A percentile compares a stretch with the other conserved stretches of the same genome.
Evolutionary conservation across 768 basidiomycete species (phyloP).

Genomic region (Lactarius hatsudake): DNA sequence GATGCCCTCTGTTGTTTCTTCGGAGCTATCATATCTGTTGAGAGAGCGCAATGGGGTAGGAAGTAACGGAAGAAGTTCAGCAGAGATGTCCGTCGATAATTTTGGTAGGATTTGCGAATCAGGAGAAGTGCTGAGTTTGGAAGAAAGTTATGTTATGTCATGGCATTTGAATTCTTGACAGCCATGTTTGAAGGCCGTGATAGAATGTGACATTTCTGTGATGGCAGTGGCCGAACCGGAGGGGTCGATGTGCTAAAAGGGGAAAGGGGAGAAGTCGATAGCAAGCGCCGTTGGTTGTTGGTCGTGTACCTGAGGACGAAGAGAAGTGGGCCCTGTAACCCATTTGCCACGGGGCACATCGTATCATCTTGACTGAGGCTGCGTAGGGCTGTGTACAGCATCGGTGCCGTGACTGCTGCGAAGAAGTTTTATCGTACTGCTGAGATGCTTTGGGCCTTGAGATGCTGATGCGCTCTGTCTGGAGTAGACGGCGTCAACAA

Average conservation of each 20-base stretch:
- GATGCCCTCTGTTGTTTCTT: not conserved
- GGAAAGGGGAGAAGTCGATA: not conserved
- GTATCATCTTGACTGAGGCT: not conserved
- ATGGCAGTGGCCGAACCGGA: not conserved
- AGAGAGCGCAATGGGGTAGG: not conserved
- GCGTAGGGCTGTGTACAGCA: not conserved
- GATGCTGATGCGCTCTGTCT: not conserved
- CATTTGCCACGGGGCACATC: not conserved
- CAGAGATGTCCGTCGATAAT: not conserved
- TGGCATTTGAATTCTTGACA: not conserved
- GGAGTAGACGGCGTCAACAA: not conserved
- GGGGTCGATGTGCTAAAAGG: not conserved
- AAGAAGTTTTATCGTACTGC: not conserved
- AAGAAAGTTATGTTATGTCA: not conserved
- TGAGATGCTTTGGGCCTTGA: conserved; percentile 8
- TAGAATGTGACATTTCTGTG: not conserved
- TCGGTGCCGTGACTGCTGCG: not conserved
- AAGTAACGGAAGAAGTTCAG: not conserved
- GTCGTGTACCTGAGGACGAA: not conserved
- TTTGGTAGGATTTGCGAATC: not conserved
- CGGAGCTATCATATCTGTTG: not conserved
- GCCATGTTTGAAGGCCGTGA: not conserved
- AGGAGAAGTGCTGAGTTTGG: not conserved
- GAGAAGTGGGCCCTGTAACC: not conserved
- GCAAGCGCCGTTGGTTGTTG: not conserved